Conservation (phyloP, 2,329 filamentous ascomycete species). For the Colletotrichum caudatum region DNA sequence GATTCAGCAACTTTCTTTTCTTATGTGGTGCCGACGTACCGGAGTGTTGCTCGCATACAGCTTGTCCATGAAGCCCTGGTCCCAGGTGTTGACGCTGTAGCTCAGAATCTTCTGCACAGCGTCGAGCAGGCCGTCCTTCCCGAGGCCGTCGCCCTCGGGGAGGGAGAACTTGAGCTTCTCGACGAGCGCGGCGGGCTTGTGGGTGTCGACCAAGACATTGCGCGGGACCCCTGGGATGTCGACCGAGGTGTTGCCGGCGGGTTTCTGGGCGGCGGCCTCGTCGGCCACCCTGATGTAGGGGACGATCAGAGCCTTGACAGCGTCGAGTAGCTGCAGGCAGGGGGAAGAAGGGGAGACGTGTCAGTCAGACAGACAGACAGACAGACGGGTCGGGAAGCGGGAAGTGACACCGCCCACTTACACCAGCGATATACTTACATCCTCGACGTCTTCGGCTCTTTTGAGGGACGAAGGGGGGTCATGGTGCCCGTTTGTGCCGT, state of each 20-base stretch:
- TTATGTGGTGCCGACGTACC: constrained; percentile 56
- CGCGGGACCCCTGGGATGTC: constrained; percentile 54
- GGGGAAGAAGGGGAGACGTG: background rate
- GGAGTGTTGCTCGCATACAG: constrained; percentile 92
- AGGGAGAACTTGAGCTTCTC: constrained; percentile 70
- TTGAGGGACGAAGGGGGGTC: constrained; percentile 45
- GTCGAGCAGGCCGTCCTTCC: constrained; percentile 79
- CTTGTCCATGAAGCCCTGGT: constrained; percentile 96
- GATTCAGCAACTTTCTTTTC: background rate
- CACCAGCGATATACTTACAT: constrained; percentile 52
- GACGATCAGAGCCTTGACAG: constrained; percentile 75
- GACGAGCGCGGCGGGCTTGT: constrained; percentile 68
- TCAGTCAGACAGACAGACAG: constrained; percentile 1
- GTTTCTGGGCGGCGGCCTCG: constrained; percentile 66
- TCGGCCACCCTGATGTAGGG: constrained; percentile 80
- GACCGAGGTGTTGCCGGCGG: constrained; percentile 62
- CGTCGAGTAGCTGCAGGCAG: constrained; percentile 70
- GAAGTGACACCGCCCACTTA: background rate
- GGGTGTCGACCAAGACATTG: constrained; percentile 73
- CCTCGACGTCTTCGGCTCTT: constrained; percentile 59
- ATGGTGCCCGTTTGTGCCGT: constrained; percentile 31
- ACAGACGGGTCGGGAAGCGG: background rate
- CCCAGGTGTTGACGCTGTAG: constrained; percentile 98
- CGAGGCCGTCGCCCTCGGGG: constrained; percentile 66
- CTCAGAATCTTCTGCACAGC: constrained; percentile 78